Evolutionary conservation across 176 grass and related monocot genomes (phyloP).

Genomic region (Hordeum marinum): DNA sequence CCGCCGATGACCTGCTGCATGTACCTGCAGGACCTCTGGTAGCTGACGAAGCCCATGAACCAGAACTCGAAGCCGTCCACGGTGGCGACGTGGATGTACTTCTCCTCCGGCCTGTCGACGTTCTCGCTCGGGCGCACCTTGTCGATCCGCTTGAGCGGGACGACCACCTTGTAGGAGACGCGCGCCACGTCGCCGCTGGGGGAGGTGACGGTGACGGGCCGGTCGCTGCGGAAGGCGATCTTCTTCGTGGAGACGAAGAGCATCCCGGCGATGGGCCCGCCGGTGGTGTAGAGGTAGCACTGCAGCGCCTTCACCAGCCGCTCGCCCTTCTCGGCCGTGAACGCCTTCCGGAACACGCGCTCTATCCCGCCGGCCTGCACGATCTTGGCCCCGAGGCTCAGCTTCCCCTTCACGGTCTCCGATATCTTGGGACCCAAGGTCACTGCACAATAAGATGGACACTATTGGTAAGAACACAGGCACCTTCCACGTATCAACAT

Average conservation of each 20-base stretch:
- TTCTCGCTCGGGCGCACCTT: conserved; percentile 53
- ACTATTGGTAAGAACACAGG: not conserved
- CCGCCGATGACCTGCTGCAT: conserved; percentile 43
- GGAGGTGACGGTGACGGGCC: conserved; percentile 47
- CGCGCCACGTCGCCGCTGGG: conserved; percentile 24
- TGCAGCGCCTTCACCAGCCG: conserved; percentile 66
- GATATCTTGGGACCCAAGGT: conserved; percentile 53
- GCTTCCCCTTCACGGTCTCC: conserved; percentile 75
- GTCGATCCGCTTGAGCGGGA: conserved; percentile 48
- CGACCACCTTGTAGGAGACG: conserved; percentile 65
- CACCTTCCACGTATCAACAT: not conserved
- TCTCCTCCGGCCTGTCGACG: conserved; percentile 51
- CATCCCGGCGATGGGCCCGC: conserved; percentile 73
- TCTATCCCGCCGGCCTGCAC: conserved; percentile 67
- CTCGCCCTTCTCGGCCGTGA: conserved; percentile 60
- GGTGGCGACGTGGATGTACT: conserved; percentile 67
- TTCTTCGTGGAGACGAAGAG: conserved; percentile 75
- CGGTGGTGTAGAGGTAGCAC: conserved; percentile 78
- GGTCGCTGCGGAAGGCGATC: conserved; percentile 75
- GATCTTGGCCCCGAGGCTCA: conserved; percentile 64
- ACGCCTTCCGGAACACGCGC: conserved; percentile 67
- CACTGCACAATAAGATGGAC: conserved; percentile 16
- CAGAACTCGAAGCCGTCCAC: conserved; percentile 85
- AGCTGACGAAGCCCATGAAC: conserved; percentile 81
- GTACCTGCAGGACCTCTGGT: conserved; percentile 55